Evolutionary conservation across 306 rosid species (phyloP).

Genomic region (Cajanus cajan): DNA sequence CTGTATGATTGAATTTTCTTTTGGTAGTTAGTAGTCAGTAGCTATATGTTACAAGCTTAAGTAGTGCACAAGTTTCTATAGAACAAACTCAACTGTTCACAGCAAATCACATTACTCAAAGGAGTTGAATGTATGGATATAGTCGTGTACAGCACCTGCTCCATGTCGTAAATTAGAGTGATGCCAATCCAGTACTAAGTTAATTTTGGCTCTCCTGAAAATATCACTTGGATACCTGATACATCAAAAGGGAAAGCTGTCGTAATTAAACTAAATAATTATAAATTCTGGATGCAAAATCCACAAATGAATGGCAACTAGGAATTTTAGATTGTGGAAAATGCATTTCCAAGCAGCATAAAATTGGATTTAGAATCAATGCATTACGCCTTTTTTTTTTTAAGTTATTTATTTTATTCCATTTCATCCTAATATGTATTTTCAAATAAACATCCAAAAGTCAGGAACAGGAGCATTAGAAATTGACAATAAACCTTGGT

Average conservation of each 20-base stretch:
- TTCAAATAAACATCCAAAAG: not conserved
- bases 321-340: constrained; percentile 4
- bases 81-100: not conserved
- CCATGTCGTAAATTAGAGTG: constrained; percentile 82
- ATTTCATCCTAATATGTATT: not conserved
- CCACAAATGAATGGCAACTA: not conserved
- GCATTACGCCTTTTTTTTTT: not conserved
- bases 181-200: constrained; percentile 90
- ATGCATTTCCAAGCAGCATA: not conserved
- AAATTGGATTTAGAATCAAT: not conserved
- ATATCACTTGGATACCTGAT: constrained; percentile 80
- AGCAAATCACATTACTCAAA: constrained; percentile 5
- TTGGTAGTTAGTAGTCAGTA: not conserved
- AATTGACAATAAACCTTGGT: not conserved
- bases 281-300: not conserved
- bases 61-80: not conserved
- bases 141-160: constrained; percentile 48
- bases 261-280: not conserved
- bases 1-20: not conserved
- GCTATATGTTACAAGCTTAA: not conserved
- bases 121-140: not conserved
- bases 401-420: not conserved
- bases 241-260: constrained; percentile 18
- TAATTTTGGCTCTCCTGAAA: constrained; percentile 64
- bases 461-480: not conserved